Conservation (phyloP, 768 basidiomycete genomes). For the Psilocybe subaeruginosa region DNA sequence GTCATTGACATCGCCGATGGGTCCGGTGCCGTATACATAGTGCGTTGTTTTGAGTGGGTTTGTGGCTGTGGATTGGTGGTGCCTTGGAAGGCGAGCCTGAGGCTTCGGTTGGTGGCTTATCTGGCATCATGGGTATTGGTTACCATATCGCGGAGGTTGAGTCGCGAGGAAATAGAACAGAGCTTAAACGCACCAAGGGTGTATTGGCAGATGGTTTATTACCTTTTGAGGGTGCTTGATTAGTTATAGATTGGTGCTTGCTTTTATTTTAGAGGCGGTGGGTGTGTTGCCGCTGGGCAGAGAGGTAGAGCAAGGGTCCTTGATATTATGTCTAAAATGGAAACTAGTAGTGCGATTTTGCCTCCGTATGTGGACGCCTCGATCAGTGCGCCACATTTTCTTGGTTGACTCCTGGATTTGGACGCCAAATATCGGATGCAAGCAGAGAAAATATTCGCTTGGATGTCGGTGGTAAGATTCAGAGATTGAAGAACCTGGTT, state of each 20-base stretch:
- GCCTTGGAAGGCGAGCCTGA: not conserved
- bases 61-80: not conserved
- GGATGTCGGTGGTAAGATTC: too few relatives aligned
- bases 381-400: not conserved
- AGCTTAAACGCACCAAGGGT: too few relatives aligned
- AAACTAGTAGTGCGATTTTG: not conserved
- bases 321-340: not conserved
- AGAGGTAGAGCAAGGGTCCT: not conserved
- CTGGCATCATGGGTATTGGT: not conserved
- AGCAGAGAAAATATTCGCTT: too few relatives aligned
- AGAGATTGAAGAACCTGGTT: too few relatives aligned
- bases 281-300: not conserved
- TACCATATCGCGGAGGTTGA: not conserved
- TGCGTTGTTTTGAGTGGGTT: not conserved
- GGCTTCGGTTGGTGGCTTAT: too few relatives aligned
- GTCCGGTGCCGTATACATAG: not conserved
- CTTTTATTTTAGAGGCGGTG: not conserved
- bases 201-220: too few relatives aligned
- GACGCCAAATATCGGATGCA: too few relatives aligned
- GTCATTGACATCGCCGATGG: not conserved
- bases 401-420: not conserved
- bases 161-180: not conserved
- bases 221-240: too few relatives aligned
- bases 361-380: not conserved
- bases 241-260: too few relatives aligned